phyloP scores from a whole-genome alignment of 352 stramenopile genomes.

The Pythium dissimile region DNA sequence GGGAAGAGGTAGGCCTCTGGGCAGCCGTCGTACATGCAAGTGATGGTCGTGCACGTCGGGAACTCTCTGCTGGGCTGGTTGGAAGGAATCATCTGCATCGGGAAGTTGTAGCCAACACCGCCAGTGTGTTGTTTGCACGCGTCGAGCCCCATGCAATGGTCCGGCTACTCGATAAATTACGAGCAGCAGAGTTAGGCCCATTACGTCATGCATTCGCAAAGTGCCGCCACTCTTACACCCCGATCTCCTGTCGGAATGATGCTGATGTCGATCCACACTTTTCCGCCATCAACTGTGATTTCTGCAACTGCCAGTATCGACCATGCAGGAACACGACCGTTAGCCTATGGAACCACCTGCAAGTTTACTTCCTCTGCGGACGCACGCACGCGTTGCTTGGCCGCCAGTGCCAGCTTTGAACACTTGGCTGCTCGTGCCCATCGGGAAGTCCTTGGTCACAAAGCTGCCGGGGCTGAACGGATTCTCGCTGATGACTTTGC shows the following conservation, averaged over 20 bases:
- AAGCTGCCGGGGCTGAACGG: slow-evolving; percentile 8
- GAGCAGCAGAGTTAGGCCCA: neutral
- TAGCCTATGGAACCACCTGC: too few species aligned
- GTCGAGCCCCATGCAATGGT: slow-evolving; percentile 33
- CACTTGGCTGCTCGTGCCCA: slow-evolving; percentile 5
- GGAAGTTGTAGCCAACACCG: slow-evolving; percentile 55
- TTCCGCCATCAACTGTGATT: slow-evolving; percentile 12
- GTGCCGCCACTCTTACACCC: slow-evolving; percentile 6
- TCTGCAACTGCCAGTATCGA: slow-evolving; percentile 16
- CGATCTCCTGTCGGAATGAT: slow-evolving; percentile 25
- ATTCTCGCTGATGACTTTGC: slow-evolving; percentile 8
- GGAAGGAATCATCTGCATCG: slow-evolving; percentile 53
- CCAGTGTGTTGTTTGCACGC: slow-evolving; percentile 51
- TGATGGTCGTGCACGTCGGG: slow-evolving; percentile 38
- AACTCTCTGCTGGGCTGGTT: slow-evolving; percentile 12
- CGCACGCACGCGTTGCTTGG: slow-evolving; percentile 24
- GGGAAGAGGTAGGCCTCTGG: slow-evolving; percentile 64
- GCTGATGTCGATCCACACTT: slow-evolving; percentile 24
- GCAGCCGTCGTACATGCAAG: slow-evolving; percentile 51
- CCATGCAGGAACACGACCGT: too few species aligned
- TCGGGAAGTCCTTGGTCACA: slow-evolving; percentile 18
- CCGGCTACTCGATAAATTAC: slow-evolving; percentile 28
- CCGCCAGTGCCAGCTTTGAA: slow-evolving; percentile 23
- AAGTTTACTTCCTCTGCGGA: too few species aligned
- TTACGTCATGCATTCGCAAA: too few species aligned